phyloP scores from a whole-genome alignment of 441 rosid species.

The Erysimum cheiri region DNA sequence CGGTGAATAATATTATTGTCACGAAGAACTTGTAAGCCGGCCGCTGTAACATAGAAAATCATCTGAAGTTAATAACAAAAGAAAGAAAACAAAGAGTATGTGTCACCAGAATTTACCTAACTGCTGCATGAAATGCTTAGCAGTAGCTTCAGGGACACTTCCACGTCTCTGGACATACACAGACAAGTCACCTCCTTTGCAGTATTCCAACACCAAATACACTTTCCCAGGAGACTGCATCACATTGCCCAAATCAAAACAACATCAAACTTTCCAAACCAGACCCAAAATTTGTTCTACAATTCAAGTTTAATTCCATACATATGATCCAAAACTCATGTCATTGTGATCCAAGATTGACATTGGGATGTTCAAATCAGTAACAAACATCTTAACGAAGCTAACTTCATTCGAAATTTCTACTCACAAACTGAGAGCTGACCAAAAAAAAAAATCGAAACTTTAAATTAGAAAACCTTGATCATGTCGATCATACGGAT shows the following conservation, averaged over 20 bases:
- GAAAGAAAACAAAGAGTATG: not conserved
- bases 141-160: slow-evolving; percentile 72
- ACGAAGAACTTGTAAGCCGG: slow-evolving; percentile 86
- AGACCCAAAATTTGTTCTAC: slow-evolving; percentile 9
- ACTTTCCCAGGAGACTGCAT: slow-evolving; percentile 67
- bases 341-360: not conserved
- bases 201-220: slow-evolving; percentile 83
- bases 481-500: slow-evolving; percentile 89
- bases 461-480: slow-evolving; percentile 55
- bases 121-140: slow-evolving; percentile 96
- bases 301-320: slow-evolving; percentile 6
- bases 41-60: slow-evolving; percentile 53
- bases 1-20: slow-evolving; percentile 96
- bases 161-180: slow-evolving; percentile 78
- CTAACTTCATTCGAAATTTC: not conserved
- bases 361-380: not conserved
- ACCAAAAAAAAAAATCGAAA: not conserved
- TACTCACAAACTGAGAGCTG: not conserved
- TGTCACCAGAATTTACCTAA: slow-evolving; percentile 54
- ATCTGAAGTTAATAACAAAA: slow-evolving; percentile 1
- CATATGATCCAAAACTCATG: not conserved
- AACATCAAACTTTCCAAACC: not conserved
- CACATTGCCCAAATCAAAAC: slow-evolving; percentile 12
- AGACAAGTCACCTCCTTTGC: slow-evolving; percentile 96
- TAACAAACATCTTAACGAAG: not conserved